phyloP scores from a whole-genome alignment of 768 basidiomycete genomes.

The Tricholoma sp. region DNA sequence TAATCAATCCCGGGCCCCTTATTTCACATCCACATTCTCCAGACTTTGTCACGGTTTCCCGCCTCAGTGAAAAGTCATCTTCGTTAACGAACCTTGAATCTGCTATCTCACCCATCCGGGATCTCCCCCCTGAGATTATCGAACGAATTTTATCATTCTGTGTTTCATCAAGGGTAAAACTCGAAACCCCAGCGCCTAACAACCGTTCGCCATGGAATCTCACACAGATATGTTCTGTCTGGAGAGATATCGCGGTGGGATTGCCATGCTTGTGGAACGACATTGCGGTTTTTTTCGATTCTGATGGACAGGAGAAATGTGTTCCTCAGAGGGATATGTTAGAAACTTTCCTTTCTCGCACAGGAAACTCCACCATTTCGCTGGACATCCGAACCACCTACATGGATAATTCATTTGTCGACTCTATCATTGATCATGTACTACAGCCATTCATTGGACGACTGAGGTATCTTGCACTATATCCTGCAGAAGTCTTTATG shows the following conservation, averaged over 20 bases:
- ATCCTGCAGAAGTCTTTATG: too few species aligned
- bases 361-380: background rate
- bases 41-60: too few species aligned
- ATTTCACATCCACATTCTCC: too few species aligned
- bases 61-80: too few species aligned
- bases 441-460: too few species aligned
- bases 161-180: background rate
- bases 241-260: background rate
- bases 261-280: background rate
- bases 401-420: too few species aligned
- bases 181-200: background rate
- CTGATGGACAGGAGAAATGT: background rate
- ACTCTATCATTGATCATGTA: too few species aligned
- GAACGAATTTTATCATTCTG: background rate
- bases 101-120: background rate
- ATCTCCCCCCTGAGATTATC: background rate
- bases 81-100: too few species aligned
- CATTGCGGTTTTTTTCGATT: background rate
- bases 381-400: too few species aligned
- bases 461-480: too few species aligned
- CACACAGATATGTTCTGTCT: background rate
- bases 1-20: too few species aligned
- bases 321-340: background rate
- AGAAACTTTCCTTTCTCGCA: background rate
- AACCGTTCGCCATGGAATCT: background rate